A percentile compares a stretch with the other conserved stretches of the same genome.
These are phyloP conservation scores for Arabidopsis arenosa DNA, from an alignment of 345 rosid genomes.

Conservation along the genomic window DNA sequence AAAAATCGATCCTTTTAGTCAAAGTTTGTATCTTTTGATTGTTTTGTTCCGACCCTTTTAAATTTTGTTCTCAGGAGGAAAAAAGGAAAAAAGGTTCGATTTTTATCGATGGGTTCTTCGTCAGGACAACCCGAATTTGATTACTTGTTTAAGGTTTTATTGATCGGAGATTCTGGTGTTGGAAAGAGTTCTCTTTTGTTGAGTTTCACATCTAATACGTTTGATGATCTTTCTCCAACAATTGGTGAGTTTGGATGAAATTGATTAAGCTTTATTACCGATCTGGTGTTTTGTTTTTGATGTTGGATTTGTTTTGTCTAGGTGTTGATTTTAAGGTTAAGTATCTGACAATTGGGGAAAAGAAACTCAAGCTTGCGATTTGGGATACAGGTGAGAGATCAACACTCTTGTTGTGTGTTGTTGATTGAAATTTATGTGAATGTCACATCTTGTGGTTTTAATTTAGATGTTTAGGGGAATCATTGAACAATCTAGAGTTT, in stretches of 20 bases:
- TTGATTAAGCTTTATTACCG: not conserved
- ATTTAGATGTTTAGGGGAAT: not conserved
- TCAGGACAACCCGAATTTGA: slow-evolving; percentile 71
- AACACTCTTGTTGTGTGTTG: not conserved
- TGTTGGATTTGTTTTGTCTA: slow-evolving; percentile 33
- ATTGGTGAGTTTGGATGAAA: slow-evolving; percentile 51
- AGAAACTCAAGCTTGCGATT: slow-evolving; percentile 91
- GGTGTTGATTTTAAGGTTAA: slow-evolving; percentile 98
- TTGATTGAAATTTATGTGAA: slow-evolving; percentile 8
- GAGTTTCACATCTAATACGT: slow-evolving; percentile 74
- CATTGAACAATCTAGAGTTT: not conserved
- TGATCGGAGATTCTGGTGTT: slow-evolving; percentile 88
- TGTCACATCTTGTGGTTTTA: slow-evolving; percentile 8
- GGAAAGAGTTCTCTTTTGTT: slow-evolving; percentile 81
- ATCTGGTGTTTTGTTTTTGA: not conserved
- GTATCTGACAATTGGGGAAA: slow-evolving; percentile 73
- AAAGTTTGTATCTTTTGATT: slow-evolving; percentile 21
- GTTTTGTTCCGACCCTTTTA: not conserved
- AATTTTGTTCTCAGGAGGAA: not conserved
- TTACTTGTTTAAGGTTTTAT: slow-evolving; percentile 70
- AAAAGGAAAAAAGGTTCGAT: not conserved
- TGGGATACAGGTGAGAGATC: slow-evolving; percentile 85
- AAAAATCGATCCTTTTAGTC: not conserved
- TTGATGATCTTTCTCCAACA: slow-evolving; percentile 80
- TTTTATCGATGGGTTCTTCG: slow-evolving; percentile 57